phyloP scores from a whole-genome alignment of 2,329 filamentous ascomycete genomes.

The Phialophora macrospora region DNA sequence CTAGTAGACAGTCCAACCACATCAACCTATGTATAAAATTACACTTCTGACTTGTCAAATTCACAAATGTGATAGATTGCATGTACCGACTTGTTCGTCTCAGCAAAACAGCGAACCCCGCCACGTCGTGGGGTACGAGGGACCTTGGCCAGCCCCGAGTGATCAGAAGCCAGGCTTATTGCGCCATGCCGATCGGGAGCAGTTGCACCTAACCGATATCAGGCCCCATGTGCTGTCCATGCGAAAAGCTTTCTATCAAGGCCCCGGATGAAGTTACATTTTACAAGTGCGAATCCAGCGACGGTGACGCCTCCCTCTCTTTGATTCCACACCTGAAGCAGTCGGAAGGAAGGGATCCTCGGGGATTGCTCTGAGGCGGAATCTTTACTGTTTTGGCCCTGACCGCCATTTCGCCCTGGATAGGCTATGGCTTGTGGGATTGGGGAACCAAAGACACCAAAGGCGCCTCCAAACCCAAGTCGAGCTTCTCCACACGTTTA shows the following conservation, averaged over 20 bases:
- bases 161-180: conserved; percentile 19
- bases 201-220: conserved; percentile 15
- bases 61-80: conserved; percentile 5
- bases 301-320: neutral
- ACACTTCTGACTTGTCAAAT: neutral
- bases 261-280: neutral
- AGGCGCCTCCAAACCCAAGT: conserved; percentile 10
- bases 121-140: conserved; percentile 21
- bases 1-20: neutral
- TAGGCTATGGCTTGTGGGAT: conserved; percentile 18
- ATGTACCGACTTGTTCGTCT: conserved; percentile 19
- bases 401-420: conserved; percentile 30
- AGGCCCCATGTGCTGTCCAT: neutral
- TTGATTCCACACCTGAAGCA: neutral
- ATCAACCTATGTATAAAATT: neutral
- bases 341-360: neutral
- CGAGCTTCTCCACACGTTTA: conserved; percentile 24
- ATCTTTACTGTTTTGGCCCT: conserved; percentile 20
- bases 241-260: neutral
- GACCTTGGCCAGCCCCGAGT: neutral
- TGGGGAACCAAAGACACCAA: conserved; percentile 19
- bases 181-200: conserved; percentile 31
- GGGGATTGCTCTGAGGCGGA: neutral
- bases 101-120: conserved; percentile 6
- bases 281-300: neutral